Percentiles rank a stretch among this genome's conserved stretches.
phyloP scores from a whole-genome alignment of 805 yeast genomes.

The Cyberlindnera euphorbiae region DNA sequence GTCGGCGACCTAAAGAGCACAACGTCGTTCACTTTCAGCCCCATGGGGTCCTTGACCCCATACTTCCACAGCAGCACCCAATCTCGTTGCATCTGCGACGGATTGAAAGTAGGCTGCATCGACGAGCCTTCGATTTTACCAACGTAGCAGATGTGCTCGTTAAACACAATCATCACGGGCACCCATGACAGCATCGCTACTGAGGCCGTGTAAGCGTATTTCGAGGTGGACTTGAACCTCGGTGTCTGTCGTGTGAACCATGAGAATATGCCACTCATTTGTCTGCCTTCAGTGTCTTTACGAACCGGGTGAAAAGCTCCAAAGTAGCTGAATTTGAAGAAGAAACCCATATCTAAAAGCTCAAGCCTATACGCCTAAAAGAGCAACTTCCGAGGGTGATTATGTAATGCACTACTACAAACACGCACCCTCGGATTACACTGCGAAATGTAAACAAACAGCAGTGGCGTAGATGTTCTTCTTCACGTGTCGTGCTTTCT shows the following conservation, averaged over 20 bases:
- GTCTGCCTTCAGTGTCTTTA: too few species aligned
- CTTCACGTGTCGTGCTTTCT: too few species aligned
- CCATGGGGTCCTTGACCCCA: slow-evolving; percentile 42
- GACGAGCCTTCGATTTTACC: slow-evolving; percentile 76
- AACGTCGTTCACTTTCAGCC: slow-evolving; percentile 61
- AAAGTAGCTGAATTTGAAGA: too few species aligned
- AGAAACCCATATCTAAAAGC: too few species aligned
- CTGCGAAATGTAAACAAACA: not conserved
- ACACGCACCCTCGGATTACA: too few species aligned
- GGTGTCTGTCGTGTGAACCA: slow-evolving; percentile 10
- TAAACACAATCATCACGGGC: slow-evolving; percentile 67
- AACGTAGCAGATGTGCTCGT: slow-evolving; percentile 68
- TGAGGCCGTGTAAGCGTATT: slow-evolving; percentile 28
- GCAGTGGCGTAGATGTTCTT: too few species aligned
- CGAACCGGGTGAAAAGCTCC: too few species aligned
- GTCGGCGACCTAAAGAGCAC: slow-evolving; percentile 73
- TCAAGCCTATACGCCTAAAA: too few species aligned
- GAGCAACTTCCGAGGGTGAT: too few species aligned
- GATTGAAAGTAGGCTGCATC: slow-evolving; percentile 88
- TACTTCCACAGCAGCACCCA: slow-evolving; percentile 69
- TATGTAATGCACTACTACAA: too few species aligned
- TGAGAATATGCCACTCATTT: slow-evolving; percentile 1
- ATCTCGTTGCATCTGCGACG: slow-evolving; percentile 47
- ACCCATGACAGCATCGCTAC: slow-evolving; percentile 59
- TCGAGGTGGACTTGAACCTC: slow-evolving; percentile 12